Conservation (phyloP, 805 yeast genomes). For the Yarrowia divulgata region DNA sequence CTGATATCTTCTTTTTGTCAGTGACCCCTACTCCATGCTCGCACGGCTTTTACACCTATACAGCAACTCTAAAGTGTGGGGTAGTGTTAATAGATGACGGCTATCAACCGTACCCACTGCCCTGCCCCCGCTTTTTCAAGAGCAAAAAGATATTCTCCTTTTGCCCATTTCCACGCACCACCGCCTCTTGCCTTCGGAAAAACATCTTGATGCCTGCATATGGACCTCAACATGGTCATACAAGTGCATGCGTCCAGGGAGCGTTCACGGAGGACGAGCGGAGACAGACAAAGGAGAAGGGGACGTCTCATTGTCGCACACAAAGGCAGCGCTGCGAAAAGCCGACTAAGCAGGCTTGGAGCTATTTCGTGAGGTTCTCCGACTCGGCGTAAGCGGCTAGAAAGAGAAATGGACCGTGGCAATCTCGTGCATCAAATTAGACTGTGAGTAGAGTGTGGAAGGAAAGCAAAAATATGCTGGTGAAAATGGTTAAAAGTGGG, state of each 20-base stretch:
- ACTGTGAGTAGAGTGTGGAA: not conserved
- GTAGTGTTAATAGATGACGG: not conserved
- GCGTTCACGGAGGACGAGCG: slow-evolving; percentile 15
- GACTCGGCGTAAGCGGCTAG: not conserved
- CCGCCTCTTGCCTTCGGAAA: not conserved
- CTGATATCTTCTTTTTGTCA: too few species aligned
- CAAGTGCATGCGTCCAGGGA: slow-evolving; percentile 1
- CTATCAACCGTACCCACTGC: not conserved
- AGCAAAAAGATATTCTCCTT: not conserved
- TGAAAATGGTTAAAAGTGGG: too few species aligned
- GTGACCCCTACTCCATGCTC: too few species aligned
- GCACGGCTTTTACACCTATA: too few species aligned
- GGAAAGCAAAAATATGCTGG: not conserved
- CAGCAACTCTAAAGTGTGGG: not conserved
- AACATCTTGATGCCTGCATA: slow-evolving; percentile 39
- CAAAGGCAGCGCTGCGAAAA: not conserved
- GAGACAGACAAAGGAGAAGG: not conserved
- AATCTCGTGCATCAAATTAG: not conserved
- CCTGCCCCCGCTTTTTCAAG: not conserved
- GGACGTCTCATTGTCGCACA: not conserved
- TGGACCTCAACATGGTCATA: not conserved
- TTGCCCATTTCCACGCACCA: not conserved
- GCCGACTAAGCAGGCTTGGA: slow-evolving; percentile 27
- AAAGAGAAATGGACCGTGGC: too few species aligned
- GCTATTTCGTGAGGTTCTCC: not conserved